These are phyloP conservation scores for Ustulina deusta DNA, from an alignment of 2,329 filamentous ascomycete genomes.

Conservation along the genomic window DNA sequence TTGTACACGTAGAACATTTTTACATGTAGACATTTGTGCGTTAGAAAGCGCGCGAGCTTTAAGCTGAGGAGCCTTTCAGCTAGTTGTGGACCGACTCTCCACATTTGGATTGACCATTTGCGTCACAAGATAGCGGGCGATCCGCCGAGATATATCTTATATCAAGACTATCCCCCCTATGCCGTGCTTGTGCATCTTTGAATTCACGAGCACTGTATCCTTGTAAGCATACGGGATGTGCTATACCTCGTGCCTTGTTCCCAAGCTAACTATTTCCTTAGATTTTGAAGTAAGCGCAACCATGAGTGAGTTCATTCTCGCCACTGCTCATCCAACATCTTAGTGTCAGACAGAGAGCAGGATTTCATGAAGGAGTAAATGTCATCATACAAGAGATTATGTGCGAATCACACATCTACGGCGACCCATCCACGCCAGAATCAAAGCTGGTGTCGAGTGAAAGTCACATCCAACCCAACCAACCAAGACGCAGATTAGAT, in stretches of 20 bases:
- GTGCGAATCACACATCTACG: not conserved
- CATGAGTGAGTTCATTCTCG: not conserved
- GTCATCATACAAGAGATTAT: not conserved
- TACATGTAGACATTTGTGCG: conserved; percentile 26
- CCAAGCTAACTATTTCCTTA: too few relatives aligned
- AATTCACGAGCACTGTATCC: not conserved
- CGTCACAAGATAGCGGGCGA: not conserved
- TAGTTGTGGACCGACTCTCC: conserved; percentile 5
- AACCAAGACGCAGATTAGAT: not conserved
- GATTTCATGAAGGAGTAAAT: not conserved
- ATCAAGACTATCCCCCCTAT: not conserved
- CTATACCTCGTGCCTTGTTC: not conserved
- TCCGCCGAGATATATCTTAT: conserved; percentile 11
- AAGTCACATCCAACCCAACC: not conserved
- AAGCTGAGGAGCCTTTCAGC: not conserved
- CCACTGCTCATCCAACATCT: not conserved
- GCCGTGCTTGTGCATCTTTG: not conserved
- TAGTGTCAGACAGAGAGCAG: not conserved
- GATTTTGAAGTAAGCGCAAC: not conserved
- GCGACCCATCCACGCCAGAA: not conserved
- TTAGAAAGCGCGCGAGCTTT: conserved; percentile 25
- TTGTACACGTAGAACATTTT: conserved; percentile 30
- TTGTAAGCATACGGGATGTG: not conserved
- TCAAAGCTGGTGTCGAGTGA: not conserved
- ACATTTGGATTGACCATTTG: not conserved